Evolutionary conservation across 2,329 filamentous ascomycete species (phyloP).

Genomic region (Malbranchea cinnamomea): DNA sequence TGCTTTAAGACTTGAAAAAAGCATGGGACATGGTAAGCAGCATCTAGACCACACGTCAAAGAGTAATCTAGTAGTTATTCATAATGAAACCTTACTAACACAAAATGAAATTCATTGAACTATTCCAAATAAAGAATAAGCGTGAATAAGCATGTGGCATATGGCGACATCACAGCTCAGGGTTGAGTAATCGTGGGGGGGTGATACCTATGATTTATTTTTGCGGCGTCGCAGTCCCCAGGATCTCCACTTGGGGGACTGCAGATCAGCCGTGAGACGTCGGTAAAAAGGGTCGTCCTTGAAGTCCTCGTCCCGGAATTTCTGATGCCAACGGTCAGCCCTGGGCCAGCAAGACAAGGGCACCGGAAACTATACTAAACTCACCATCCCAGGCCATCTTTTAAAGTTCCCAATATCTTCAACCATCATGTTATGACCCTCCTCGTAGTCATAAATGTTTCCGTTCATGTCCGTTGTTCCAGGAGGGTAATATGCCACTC

Average conservation of each 20-base stretch:
- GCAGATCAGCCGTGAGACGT: too few species aligned
- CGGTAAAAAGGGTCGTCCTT: slow-evolving; percentile 19
- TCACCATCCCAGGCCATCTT: slow-evolving; percentile 58
- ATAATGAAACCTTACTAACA: too few species aligned
- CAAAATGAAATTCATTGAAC: too few species aligned
- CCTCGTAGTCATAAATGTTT: slow-evolving; percentile 59
- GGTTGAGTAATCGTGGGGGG: too few species aligned
- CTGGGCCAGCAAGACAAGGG: not conserved
- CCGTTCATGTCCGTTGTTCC: slow-evolving; percentile 56
- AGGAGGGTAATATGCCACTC: slow-evolving; percentile 60
- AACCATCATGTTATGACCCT: slow-evolving; percentile 75
- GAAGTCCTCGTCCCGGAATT: slow-evolving; percentile 27
- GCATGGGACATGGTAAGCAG: too few species aligned
- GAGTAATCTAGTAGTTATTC: too few species aligned
- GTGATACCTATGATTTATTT: not conserved
- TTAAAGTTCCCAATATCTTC: slow-evolving; percentile 53
- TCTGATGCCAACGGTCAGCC: slow-evolving; percentile 15
- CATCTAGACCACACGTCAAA: too few species aligned
- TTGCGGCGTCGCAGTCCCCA: slow-evolving; percentile 3
- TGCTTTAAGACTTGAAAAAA: too few species aligned
- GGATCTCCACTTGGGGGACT: slow-evolving; percentile 1
- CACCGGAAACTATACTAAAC: slow-evolving; percentile 26
- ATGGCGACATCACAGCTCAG: too few species aligned
- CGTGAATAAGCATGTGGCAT: too few species aligned
- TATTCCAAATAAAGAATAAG: too few species aligned